Percentiles rank a stretch among this genome's conserved stretches.
phyloP scores from a whole-genome alignment of 345 rosid species.

The Heritiera fomes region DNA sequence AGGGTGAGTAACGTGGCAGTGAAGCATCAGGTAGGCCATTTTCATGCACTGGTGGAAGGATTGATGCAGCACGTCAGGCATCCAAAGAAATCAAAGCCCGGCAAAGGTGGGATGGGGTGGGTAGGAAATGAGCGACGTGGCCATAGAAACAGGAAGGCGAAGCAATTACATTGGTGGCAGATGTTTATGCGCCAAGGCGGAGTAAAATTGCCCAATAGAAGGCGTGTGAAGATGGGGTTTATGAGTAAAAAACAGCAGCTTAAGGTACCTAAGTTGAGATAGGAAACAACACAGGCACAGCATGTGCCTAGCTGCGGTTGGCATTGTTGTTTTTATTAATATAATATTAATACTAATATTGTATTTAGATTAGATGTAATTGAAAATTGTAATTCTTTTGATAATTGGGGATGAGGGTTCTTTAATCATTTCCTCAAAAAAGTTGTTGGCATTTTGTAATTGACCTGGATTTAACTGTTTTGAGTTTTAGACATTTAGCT shows the following conservation, averaged over 20 bases:
- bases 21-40: slow-evolving; percentile 45
- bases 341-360: too few species aligned
- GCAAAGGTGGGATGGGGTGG: slow-evolving; percentile 16
- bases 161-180: slow-evolving; percentile 46
- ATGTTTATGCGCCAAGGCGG: slow-evolving; percentile 37
- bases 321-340: background rate
- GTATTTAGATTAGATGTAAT: too few species aligned
- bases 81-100: slow-evolving; percentile 41
- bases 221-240: slow-evolving; percentile 37
- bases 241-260: slow-evolving; percentile 26
- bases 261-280: slow-evolving; percentile 9
- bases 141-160: slow-evolving; percentile 21
- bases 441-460: too few species aligned
- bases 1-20: background rate
- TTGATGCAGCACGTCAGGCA: slow-evolving; percentile 44
- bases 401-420: too few species aligned
- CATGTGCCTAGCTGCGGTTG: slow-evolving; percentile 1
- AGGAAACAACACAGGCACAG: background rate
- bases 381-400: too few species aligned
- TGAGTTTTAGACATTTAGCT: too few species aligned
- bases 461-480: too few species aligned
- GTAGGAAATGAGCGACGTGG: background rate
- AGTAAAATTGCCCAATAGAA: slow-evolving; percentile 40
- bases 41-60: slow-evolving; percentile 51
- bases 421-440: too few species aligned